Base-by-base conservation (phyloP, 129 eudicot species). In the Erigeron canadensis region DNA sequence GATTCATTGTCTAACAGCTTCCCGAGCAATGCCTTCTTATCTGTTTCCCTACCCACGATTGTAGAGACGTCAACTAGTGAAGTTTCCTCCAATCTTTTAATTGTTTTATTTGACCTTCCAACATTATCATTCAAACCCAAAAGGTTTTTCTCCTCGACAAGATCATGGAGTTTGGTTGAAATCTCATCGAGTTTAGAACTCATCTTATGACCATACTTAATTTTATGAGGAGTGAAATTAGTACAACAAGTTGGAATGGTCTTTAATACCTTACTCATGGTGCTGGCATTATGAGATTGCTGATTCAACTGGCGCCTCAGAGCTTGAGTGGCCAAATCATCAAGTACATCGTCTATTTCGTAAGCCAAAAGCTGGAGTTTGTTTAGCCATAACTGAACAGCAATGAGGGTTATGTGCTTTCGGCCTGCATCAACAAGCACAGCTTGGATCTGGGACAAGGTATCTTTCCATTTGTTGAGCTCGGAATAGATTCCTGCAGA, bases 391-490 rank as follows among this genome's bases (percentile, higher is more conserved):
- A 56, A 2, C 62, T 80, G 75, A 17, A 80, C 69, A 4, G 64
- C 69, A 0, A 39, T 62, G 12, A 69, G n/a, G n/a, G n/a, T n/a
- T n/a, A n/a, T 11, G 19, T 80, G 82, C 75, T 77, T 84, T 22
- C 80, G 69, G 37, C 76, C 82, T 1, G 85, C 85, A 70, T 84
- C 83, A 21, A 44, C 74, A 28, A 84, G 80, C 45, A 81, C 85
- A 1, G 80, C 84, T 15, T 23, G 75, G 45, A 84, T 63, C 34
- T 17, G 55, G 1, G 53, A 0, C 67, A 84, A 61, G 2, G 5
- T 74, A 0, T 6, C 13, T 5, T 21, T 64, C 70, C 70, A 71
- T 12, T 80, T 81, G n/a, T 66, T 9, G 13, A 73, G 79, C 42
- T 54, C 72, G 2, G 73, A 21, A 16, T 22, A 62, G 22, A 80